phyloP scores from a whole-genome alignment of 306 rosid species.

The Prinsepia uniflora region DNA sequence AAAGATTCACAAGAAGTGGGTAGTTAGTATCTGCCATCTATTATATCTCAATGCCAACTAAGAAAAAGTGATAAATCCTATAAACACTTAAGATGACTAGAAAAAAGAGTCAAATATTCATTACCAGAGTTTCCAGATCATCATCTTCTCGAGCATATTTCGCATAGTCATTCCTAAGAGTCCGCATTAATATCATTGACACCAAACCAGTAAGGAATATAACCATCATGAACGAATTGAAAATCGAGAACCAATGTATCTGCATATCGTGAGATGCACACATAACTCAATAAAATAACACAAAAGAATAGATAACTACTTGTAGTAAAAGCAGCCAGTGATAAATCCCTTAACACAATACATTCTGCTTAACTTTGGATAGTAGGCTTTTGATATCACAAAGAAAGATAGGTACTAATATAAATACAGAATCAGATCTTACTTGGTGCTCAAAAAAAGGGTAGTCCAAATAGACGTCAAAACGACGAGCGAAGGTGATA shows the following conservation, averaged over 20 bases:
- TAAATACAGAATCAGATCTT: conserved; percentile 12
- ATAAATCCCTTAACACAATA: neutral
- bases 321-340: conserved; percentile 13
- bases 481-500: conserved; percentile 82
- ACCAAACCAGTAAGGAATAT: conserved; percentile 98
- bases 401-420: neutral
- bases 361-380: neutral
- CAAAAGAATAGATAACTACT: conserved; percentile 3
- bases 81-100: neutral
- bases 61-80: neutral
- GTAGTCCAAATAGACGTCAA: conserved; percentile 93
- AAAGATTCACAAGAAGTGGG: conserved; percentile 17
- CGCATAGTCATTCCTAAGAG: conserved; percentile 97
- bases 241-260: conserved; percentile 99
- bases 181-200: conserved; percentile 98
- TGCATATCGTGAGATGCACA: conserved; percentile 37
- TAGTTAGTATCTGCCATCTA: neutral
- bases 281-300: conserved; percentile 19
- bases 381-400: neutral
- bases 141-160: conserved; percentile 99
- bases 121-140: conserved; percentile 92
- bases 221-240: conserved; percentile 99
- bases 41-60: neutral
- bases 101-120: conserved; percentile 24
- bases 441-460: conserved; percentile 99